Evolutionary conservation across 2,329 filamentous ascomycete species (phyloP), one percentile per base, ranked within the genome.

Genomic region (Claviceps capensis): DNA sequence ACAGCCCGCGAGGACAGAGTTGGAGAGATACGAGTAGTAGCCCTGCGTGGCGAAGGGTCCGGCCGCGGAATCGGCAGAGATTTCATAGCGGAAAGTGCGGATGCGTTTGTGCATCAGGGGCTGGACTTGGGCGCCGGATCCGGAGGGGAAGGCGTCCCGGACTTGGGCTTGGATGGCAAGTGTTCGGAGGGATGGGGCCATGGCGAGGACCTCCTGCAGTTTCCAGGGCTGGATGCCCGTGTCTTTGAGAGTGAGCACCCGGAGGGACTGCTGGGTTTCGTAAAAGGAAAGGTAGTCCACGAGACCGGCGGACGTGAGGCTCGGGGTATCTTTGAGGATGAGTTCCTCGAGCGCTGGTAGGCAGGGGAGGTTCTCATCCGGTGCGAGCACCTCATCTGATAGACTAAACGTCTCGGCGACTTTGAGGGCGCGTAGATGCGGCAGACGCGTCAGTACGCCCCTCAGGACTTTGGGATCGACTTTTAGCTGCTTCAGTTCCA

Each of bases 11-110:
- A 93, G 79, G 36, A 97, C 78, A 0, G 88, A 95, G n/a, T 79
- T 79, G 26, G 88, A 83, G 19, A 97, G 79, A 67, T 95, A 95
- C 55, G 81, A 79, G 67, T 96, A 95, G 70, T 95, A 94, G 17
- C 76, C 77, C 9, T 72, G 67, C 0, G 76, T 76, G 8, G 73
- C 69, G 54, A 80, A 85, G 11, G 82, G 74, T 22, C 81, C 78
- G 0, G 78, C 70, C 4, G 72, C 65, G 0, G 78, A 69, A 9
- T 72, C 72, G 3, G 81, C 76, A 11, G 80, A 84, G 63, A 97
- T 86, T 67, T 96, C 91, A 63, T 83, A 96, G 59, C 91, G 84
- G 14, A 97, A 72, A 2, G 80, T 84, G 58, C 75, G 71, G 19
- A 97, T 76, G 16, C 82, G 83, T 51, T 69, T 72, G 2, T 88